Evolutionary conservation across 2,329 filamentous ascomycete genomes (phyloP), one percentile per base, ranked within the genome.

Genomic region (Parascedosporium putredinis): DNA sequence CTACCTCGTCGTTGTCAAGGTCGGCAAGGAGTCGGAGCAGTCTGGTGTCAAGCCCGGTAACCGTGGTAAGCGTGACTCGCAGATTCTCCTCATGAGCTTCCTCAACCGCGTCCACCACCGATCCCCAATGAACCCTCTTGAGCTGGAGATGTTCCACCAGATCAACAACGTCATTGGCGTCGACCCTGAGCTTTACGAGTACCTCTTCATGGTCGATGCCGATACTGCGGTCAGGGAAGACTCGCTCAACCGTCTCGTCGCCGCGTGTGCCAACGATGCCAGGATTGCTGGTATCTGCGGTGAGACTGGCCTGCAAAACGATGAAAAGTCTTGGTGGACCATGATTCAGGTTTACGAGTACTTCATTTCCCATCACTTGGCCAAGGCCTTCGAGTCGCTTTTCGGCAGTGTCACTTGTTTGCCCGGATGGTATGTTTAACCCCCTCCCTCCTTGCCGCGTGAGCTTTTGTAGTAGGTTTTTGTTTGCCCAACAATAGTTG

Each of bases 271-370:
- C 57, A 90, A 96, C 60, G 88, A 98, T 64, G 84, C 88, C 27
- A 95, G 94, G 72, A 95, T 98, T 70, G 89, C 88, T 22, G 93
- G 91, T 69, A 96, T 97, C 54, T 98, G 93, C 64, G 93, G 93
- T 63, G 93, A 98, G 66, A 98, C 93, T 2, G 93, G 84, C 66
- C 74, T 98, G 60, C 87, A 96, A 64, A 98, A 98, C 60, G 91
- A 96, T 65, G 88, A 96, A 59, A 79, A 84, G 57, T 90, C 84
- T 60, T 97, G 90, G 89, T 95, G 88, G 88, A 98, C 93, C 10
- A 98, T 98, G 93, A 98, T 98, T 61, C 93, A 98, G 66, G 93
- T 98, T 56, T 98, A 98, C 70, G 93, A 98, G 67, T 98, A 98
- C 74, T 98, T 90, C 67, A 98, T 98, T 62, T 97, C 93, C 25